Conservation (phyloP, 768 basidiomycete genomes). For the Serendipita indica region DNA sequence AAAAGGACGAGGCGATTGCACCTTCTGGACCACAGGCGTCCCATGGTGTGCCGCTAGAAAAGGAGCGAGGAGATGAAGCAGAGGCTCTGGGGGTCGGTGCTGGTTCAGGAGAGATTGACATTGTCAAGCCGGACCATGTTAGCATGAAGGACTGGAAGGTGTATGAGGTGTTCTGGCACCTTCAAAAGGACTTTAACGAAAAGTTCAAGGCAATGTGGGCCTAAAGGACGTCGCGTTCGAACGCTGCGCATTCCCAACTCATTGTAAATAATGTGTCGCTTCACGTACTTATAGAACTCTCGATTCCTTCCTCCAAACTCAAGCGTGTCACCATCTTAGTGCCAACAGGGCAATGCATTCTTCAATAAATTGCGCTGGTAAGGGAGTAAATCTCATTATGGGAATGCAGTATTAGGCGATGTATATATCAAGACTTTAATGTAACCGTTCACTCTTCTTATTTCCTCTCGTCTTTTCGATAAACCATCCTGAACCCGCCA, state of each 20-base stretch:
- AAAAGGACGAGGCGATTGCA: slow-evolving; percentile 22
- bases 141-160: slow-evolving; percentile 39
- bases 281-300: too few species aligned
- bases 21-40: slow-evolving; percentile 17
- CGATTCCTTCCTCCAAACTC: too few species aligned
- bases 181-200: slow-evolving; percentile 35
- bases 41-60: slow-evolving; percentile 15
- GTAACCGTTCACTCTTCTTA: too few species aligned
- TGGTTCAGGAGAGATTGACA: not conserved
- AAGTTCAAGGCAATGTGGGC: slow-evolving; percentile 58
- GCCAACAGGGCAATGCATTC: too few species aligned
- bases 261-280: too few species aligned
- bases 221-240: slow-evolving; percentile 16
- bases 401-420: too few species aligned
- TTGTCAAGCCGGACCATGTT: slow-evolving; percentile 16
- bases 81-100: not conserved
- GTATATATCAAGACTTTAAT: too few species aligned
- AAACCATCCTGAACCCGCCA: slow-evolving; percentile 20
- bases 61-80: slow-evolving; percentile 18
- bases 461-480: slow-evolving; percentile 14
- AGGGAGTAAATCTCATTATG: too few species aligned
- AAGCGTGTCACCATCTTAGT: too few species aligned
- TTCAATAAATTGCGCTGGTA: too few species aligned
- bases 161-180: slow-evolving; percentile 33
- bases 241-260: too few species aligned